Base-by-base conservation (phyloP, 2,329 filamentous ascomycete species). In the Colletotrichum lindemuthianum region DNA sequence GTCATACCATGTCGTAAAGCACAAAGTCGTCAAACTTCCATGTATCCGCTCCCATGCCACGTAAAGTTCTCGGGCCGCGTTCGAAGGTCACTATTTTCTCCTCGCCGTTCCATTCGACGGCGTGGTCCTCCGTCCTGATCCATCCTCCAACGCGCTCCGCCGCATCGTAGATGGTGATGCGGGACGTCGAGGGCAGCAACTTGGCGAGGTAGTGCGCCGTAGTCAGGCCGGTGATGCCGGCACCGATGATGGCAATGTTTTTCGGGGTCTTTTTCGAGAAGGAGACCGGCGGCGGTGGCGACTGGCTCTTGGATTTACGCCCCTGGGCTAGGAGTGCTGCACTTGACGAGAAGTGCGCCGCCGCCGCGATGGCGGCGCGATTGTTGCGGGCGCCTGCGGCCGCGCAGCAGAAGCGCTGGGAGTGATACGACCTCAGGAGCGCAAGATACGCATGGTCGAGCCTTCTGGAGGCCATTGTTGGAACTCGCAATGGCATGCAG, bases 91-190 rank as follows among this genome's bases (percentile, higher is more conserved):
- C 85, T 3, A 72, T 75, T 12, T 77, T 79, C 52, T 83, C 77
- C 24, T 84, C 82, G 13, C 87, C 91, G 41, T 84, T 82, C 5
- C 83, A 78, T 9, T 78, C 74, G 12, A 91, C 85, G 1, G 86
- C 76, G 11, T 91, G 82, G 54, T 79, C 79, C 69, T 89, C 84
- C 2, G 91, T 93, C 67, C 88, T 80, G 44, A 98, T 82, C 94
- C 94, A 98, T 49, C 96, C 96, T 47, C 96, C 96, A 1, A 95
- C 75, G 16, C 88, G 83, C 24, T 85, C 74, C 34, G 82, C 85
- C 16, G 85, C 85, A 75, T 99, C 96, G 76, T 93, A 97, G 9
- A 99, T 74, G 0, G 92, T 96, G 71, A 99, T 88, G 55, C 88
- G 87, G 39, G 88, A 84, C 60, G 84, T 82, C 50, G 76, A 64